Conservation (phyloP, 2,329 filamentous ascomycete species). For the Penicillium nordicum region DNA sequence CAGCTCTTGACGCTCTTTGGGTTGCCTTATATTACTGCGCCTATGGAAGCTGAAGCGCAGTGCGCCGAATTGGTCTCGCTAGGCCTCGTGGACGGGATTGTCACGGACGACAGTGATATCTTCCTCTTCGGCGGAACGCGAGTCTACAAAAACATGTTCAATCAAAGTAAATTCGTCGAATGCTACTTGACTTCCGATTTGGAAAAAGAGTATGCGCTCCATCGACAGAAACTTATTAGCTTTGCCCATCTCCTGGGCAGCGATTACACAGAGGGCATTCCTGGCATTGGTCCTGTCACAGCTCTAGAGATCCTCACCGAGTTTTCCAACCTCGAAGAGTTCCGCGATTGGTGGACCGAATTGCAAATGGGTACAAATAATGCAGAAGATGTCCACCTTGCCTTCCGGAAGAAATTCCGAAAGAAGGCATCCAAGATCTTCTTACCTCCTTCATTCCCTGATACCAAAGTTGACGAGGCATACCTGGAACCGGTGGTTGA, state of each 20-base stretch:
- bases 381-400: conserved; percentile 54
- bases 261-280: conserved; percentile 91
- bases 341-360: conserved; percentile 81
- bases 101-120: conserved; percentile 94
- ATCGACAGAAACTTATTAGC: conserved; percentile 80
- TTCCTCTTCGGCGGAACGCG: conserved; percentile 95
- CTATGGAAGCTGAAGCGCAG: conserved; percentile 98
- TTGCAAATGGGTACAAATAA: conserved; percentile 68
- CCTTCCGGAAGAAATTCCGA: conserved; percentile 82
- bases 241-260: conserved; percentile 88
- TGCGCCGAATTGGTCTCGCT: conserved; percentile 86
- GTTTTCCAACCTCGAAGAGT: conserved; percentile 69
- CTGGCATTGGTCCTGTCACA: conserved; percentile 88
- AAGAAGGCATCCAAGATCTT: conserved; percentile 83
- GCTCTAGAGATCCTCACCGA: conserved; percentile 92
- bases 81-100: conserved; percentile 91
- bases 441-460: conserved; percentile 75
- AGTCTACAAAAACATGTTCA: conserved; percentile 99
- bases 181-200: conserved; percentile 84
- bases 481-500: conserved; percentile 89
- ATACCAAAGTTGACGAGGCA: conserved; percentile 71
- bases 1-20: conserved; percentile 86
- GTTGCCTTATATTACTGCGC: conserved; percentile 92
- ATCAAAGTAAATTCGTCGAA: conserved; percentile 95
- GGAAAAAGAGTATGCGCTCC: conserved; percentile 82